These are phyloP conservation scores for Luffa acutangula DNA, from an alignment of 306 rosid species.

Conservation along the genomic window DNA sequence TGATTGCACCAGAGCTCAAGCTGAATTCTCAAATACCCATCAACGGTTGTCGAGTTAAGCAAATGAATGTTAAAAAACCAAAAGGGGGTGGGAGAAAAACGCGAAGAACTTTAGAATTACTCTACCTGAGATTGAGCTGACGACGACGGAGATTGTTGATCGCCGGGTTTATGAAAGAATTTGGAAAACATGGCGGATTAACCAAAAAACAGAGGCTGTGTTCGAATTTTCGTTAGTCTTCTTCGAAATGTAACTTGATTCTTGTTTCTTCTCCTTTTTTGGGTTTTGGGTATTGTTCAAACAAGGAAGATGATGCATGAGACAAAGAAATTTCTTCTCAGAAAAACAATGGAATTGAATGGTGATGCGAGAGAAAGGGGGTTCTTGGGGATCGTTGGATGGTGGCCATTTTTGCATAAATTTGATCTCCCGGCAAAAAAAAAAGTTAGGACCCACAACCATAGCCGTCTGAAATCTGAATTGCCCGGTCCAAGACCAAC, in stretches of 20 bases:
- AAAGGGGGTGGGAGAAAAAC: not conserved
- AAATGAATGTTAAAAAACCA: not conserved
- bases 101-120: not conserved
- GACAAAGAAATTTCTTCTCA: not conserved
- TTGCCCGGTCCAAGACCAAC: not conserved
- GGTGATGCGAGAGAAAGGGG: not conserved
- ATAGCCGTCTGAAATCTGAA: not conserved
- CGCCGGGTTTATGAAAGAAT: conserved; percentile 31
- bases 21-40: not conserved
- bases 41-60: not conserved
- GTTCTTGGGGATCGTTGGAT: not conserved
- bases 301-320: not conserved
- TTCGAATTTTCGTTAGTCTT: not conserved
- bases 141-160: conserved; percentile 10
- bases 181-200: conserved; percentile 49
- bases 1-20: not conserved
- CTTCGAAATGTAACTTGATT: not conserved
- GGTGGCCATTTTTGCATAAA: not conserved
- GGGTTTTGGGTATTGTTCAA: not conserved
- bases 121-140: conserved; percentile 27
- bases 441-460: not conserved
- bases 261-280: not conserved
- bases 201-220: conserved; percentile 9
- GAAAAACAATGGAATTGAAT: not conserved
- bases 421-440: not conserved